phyloP scores from a whole-genome alignment of 106 monocot genomes.

The Dioscorea alata region DNA sequence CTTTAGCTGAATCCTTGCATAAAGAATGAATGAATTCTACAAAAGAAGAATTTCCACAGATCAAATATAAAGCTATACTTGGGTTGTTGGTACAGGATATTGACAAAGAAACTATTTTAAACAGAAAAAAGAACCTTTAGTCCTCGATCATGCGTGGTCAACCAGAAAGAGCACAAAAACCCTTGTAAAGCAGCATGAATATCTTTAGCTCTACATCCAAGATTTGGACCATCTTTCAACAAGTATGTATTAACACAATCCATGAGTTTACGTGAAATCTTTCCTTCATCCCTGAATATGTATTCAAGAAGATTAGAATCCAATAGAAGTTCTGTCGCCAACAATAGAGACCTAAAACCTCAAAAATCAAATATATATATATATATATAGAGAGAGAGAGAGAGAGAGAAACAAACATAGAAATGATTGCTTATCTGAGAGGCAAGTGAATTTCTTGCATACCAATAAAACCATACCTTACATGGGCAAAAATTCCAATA shows the following conservation, averaged over 20 bases:
- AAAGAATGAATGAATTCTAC: slow-evolving; percentile 63
- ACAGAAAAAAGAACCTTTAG: slow-evolving; percentile 63
- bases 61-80: neutral
- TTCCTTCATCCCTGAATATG: too few relatives aligned
- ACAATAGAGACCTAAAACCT: too few relatives aligned
- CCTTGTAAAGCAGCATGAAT: too few relatives aligned
- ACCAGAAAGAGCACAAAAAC: too few relatives aligned
- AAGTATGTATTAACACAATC: slow-evolving; percentile 29
- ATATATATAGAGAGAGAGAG: too few relatives aligned
- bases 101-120: slow-evolving; percentile 2
- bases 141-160: slow-evolving; percentile 54
- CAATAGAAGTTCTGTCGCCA: too few relatives aligned
- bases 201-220: too few relatives aligned
- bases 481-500: slow-evolving; percentile 42
- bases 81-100: too few relatives aligned
- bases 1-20: slow-evolving; percentile 56
- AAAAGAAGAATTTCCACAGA: slow-evolving; percentile 10
- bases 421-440: too few relatives aligned
- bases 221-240: slow-evolving; percentile 87
- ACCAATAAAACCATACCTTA: slow-evolving; percentile 61
- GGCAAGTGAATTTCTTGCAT: too few relatives aligned
- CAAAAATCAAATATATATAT: too few relatives aligned
- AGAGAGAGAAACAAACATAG: too few relatives aligned
- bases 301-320: neutral
- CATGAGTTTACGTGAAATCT: neutral